These are phyloP conservation scores for Cladosporium sp. DNA, from an alignment of 2,329 filamentous ascomycete genomes.

Conservation along the genomic window DNA sequence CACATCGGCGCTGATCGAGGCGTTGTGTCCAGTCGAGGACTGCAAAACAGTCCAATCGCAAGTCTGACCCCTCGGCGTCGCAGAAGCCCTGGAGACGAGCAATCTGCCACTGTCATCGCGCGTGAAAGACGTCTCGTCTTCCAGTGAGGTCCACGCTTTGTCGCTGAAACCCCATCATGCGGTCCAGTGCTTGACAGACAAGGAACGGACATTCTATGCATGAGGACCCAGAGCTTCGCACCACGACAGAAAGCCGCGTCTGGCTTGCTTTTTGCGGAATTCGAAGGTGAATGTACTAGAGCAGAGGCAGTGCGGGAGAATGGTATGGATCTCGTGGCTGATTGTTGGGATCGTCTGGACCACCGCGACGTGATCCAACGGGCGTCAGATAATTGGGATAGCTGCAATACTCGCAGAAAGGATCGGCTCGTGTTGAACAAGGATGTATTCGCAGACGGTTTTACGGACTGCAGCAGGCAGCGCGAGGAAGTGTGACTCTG, in stretches of 20 bases:
- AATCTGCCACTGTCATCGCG: not conserved
- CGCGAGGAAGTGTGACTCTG: not conserved
- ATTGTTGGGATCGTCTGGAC: not conserved
- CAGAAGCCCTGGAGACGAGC: not conserved
- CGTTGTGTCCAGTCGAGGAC: not conserved
- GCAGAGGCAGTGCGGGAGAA: not conserved
- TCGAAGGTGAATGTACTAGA: not conserved
- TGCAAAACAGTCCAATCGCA: not conserved
- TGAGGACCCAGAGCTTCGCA: not conserved
- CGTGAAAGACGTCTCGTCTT: conserved; percentile 2
- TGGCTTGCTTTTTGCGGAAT: not conserved
- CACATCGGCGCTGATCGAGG: not conserved
- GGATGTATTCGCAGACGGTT: not conserved
- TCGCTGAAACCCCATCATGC: conserved; percentile 1
- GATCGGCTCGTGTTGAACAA: not conserved
- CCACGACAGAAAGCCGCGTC: not conserved
- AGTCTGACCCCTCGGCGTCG: not conserved
- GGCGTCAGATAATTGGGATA: not conserved
- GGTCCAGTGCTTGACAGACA: conserved; percentile 7
- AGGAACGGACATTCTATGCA: not conserved
- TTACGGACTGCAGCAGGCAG: not conserved
- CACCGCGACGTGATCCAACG: not conserved
- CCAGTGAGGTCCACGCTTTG: not conserved
- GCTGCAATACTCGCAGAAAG: not conserved
- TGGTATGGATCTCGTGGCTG: not conserved